Evolutionary conservation across 2,329 filamentous ascomycete genomes (phyloP).

Genomic region (Sporothrix variecibatus): DNA sequence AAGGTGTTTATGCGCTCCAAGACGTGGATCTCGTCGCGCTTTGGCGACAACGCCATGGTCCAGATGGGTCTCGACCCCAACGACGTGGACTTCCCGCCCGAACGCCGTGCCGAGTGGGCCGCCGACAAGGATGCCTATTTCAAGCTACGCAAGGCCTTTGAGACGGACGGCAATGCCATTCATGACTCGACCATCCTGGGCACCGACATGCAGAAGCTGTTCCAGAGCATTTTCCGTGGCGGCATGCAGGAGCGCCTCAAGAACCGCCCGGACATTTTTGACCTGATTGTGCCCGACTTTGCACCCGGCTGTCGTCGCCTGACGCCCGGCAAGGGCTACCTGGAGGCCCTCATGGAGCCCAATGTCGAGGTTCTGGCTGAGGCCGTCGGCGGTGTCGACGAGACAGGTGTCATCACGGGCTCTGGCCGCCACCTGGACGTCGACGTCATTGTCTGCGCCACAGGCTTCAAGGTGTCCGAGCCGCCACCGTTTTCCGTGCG

Average conservation of each 20-base stretch:
- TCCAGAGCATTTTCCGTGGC: constrained; percentile 38
- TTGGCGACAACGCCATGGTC: constrained; percentile 49
- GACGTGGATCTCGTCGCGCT: constrained; percentile 53
- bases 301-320: constrained; percentile 48
- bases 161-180: constrained; percentile 45
- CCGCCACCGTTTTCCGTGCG: constrained; percentile 46
- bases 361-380: constrained; percentile 46
- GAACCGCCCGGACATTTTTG: constrained; percentile 47
- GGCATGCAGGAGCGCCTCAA: constrained; percentile 46
- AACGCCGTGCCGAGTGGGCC: constrained; percentile 43
- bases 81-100: constrained; percentile 41
- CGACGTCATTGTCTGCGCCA: constrained; percentile 52
- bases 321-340: constrained; percentile 50
- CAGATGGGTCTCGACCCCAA: constrained; percentile 46
- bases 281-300: constrained; percentile 47
- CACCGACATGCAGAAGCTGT: constrained; percentile 39
- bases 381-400: constrained; percentile 39
- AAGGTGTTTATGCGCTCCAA: constrained; percentile 52
- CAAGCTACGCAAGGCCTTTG: constrained; percentile 48
- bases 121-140: constrained; percentile 43
- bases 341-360: constrained; percentile 45
- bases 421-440: constrained; percentile 36
- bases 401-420: constrained; percentile 40
- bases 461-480: constrained; percentile 46
- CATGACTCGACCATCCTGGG: constrained; percentile 45